These are phyloP conservation scores for Sporopachydermia cereana DNA, from an alignment of 1,139 yeast species.

Conservation along the genomic window DNA sequence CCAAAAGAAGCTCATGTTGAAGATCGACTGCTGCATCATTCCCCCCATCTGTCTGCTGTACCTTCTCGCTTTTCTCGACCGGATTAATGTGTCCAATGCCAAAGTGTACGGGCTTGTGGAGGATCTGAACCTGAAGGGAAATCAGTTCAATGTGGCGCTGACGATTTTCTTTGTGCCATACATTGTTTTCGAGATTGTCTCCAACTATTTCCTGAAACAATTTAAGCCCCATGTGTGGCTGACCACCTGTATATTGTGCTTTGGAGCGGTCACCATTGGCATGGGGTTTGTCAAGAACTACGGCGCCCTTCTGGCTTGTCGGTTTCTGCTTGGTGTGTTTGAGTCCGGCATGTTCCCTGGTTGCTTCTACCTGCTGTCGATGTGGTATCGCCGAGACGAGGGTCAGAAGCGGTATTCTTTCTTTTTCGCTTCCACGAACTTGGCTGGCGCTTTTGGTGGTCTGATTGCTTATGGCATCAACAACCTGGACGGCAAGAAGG, in stretches of 20 bases:
- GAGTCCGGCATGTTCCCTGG: slow-evolving; percentile 70
- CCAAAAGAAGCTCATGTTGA: slow-evolving; percentile 43
- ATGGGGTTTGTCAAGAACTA: slow-evolving; percentile 52
- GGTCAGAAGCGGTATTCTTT: slow-evolving; percentile 58
- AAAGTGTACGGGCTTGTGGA: slow-evolving; percentile 49
- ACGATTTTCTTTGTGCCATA: slow-evolving; percentile 69
- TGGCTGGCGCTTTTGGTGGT: slow-evolving; percentile 79
- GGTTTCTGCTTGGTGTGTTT: slow-evolving; percentile 51
- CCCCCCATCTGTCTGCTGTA: slow-evolving; percentile 63
- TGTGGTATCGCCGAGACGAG: slow-evolving; percentile 43
- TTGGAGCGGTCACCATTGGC: slow-evolving; percentile 54
- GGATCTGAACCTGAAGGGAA: slow-evolving; percentile 40
- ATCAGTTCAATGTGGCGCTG: slow-evolving; percentile 48
- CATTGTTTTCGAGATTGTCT: slow-evolving; percentile 51
- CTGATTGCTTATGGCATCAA: slow-evolving; percentile 54
- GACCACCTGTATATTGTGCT: slow-evolving; percentile 40
- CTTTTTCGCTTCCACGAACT: slow-evolving; percentile 56
- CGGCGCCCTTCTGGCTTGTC: slow-evolving; percentile 47
- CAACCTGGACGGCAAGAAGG: slow-evolving; percentile 37
- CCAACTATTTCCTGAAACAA: slow-evolving; percentile 49
- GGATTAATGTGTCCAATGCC: slow-evolving; percentile 69
- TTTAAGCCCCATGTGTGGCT: slow-evolving; percentile 59
- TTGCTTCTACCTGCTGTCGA: slow-evolving; percentile 52
- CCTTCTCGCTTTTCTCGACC: slow-evolving; percentile 56
- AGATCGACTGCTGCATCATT: slow-evolving; percentile 51